Evolutionary conservation across 164 flowering plant species (phyloP), one percentile per base, ranked within the genome.

Genomic region (Chloranthus sessilifolius): DNA sequence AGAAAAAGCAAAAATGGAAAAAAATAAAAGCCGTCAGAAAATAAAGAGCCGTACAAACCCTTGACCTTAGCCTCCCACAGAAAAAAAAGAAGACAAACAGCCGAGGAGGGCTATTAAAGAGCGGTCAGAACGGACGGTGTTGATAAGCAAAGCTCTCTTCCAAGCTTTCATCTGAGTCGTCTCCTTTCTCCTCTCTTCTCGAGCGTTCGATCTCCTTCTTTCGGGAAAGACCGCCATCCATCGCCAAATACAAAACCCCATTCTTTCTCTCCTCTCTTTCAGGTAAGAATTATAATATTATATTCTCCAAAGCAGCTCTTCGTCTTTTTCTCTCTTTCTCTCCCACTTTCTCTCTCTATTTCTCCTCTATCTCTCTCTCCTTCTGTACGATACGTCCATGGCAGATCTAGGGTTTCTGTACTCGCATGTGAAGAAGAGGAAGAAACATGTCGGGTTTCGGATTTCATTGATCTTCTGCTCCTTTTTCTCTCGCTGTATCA

Each of bases 161-260:
- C 8, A 28, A 37, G 39, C 39, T 50, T 27, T 31, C 59, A 64
- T 61, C 69, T 24, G 17, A 30, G 68, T 45, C 63, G 59, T 61
- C 60, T 64, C 64, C 50, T 53, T 6, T 50, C 47, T 28, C 54
- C 51, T 47, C 55, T 47, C 64, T 55, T 70, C 67, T 59, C 70
- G 67, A 69, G 64, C 74, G 67, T 70, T 67, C 58, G 74, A 69
- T 69, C 63, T 55, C n/a, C n/a, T n/a, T n/a, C n/a, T n/a, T n/a
- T n/a, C n/a, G n/a, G n/a, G n/a, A n/a, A n/a, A n/a, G n/a, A n/a
- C n/a, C n/a, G n/a, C n/a, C n/a, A n/a, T n/a, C n/a, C n/a, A n/a
- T n/a, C 61, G 61, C 64, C 64, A 64, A 64, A 53, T 59, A 42
- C 64, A 53, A 52, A 47, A 25, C n/a, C 34, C 12, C 16, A 30